Evolutionary conservation across 768 basidiomycete species (phyloP).

Genomic region (Crepidotus variabilis): DNA sequence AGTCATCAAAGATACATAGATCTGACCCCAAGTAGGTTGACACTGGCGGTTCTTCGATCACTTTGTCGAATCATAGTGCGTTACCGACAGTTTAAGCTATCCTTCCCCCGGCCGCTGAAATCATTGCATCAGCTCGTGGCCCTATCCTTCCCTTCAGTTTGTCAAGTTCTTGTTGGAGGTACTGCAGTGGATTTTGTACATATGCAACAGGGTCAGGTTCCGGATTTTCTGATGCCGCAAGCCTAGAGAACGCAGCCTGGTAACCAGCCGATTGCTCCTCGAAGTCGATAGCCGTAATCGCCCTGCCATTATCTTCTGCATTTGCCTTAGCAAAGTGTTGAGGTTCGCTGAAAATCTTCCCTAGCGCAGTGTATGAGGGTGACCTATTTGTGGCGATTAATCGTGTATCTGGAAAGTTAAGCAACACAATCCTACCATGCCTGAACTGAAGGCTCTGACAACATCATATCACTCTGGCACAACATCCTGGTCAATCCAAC

Average conservation of each 20-base stretch:
- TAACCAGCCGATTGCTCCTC: constrained; percentile 91
- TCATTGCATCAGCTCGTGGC: constrained; percentile 30
- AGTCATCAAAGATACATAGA: no score
- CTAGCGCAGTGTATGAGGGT: constrained; percentile 59
- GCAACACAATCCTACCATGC: constrained; percentile 47
- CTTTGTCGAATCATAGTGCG: no score
- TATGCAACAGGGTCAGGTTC: constrained; percentile 61
- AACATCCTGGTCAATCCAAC: constrained; percentile 80
- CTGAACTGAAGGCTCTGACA: constrained; percentile 56
- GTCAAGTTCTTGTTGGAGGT: constrained; percentile 43
- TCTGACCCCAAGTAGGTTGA: no score
- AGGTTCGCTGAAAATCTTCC: constrained; percentile 74
- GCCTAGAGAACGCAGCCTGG: constrained; percentile 89
- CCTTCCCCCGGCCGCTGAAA: constrained; percentile 25
- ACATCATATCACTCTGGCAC: constrained; percentile 68
- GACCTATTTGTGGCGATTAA: constrained; percentile 46
- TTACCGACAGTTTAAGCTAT: constrained; percentile 8
- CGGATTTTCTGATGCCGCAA: constrained; percentile 72
- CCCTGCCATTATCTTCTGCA: constrained; percentile 48
- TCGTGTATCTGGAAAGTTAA: no score
- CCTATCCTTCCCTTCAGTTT: constrained; percentile 34
- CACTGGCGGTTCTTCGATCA: no score
- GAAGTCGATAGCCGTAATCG: constrained; percentile 76
- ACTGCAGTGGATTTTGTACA: constrained; percentile 52
- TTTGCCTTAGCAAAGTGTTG: constrained; percentile 54